Base-by-base conservation (phyloP, 106 monocot species). In the Cymbidium sinense region DNA sequence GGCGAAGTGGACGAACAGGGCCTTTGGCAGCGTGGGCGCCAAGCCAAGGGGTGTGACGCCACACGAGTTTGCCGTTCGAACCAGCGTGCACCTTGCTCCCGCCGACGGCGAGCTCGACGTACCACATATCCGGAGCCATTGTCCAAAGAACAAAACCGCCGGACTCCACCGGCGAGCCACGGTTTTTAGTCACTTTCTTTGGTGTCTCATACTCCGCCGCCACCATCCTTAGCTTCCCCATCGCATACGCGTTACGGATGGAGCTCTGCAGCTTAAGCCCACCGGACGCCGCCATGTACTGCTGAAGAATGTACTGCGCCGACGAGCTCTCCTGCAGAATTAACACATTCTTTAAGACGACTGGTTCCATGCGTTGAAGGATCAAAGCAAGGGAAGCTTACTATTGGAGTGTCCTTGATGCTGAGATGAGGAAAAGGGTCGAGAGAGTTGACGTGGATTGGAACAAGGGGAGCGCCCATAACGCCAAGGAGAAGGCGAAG, bases 21-120 rank as follows among this genome's bases (percentile, higher is more conserved):
- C 96, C 96, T 78, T 98, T 98, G 64, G 96, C 96, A 4, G 96
- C 90, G 72, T 94, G 96, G 70, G 96, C 89, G 50, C 96, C 96
- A 28, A 94, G 94, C 96, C 96, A 98, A 10, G 96, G 96, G 3
- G 96, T 98, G 81, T 98, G 94, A n/a, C 96, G 89, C 96, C 96
- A 98, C 4, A 98, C 96, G 33, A 98, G 88, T 82, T 85, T 85
- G 73, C 96, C 96, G 47, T 98, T 98, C 55, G 90, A 98, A 25
- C 96, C 96, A 39, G 96, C 96, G 71, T 92, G 94, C 74, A 98
- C 96, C 79, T 98, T 98, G 88, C 96, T 98, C 65, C 94, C 96
- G 39, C 96, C 96, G 37, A 94, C 94, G 44, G 92, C 91, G 62
- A 98, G 88, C 85, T 98, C 96, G n/a, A 98, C 96, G 70, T 98